Conservation (phyloP, 352 stramenopile species). For the Phytophthora palmivora region DNA sequence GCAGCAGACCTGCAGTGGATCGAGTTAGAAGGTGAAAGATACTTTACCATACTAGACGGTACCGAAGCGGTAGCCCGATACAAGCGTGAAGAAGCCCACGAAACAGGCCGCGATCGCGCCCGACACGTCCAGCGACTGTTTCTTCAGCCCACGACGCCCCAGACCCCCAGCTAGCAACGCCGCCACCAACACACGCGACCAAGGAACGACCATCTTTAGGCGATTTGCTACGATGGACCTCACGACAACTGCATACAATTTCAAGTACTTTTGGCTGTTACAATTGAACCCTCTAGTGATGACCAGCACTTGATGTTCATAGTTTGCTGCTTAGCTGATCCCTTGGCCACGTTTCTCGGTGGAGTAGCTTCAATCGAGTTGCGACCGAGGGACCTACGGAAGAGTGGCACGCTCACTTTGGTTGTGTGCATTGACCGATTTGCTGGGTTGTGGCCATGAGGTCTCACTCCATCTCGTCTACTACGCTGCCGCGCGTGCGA, state of each 20-base stretch:
- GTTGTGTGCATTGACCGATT: conserved; percentile 23
- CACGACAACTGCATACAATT: background rate
- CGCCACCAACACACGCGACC: conserved; percentile 51
- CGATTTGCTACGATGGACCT: background rate
- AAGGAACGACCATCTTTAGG: conserved; percentile 18
- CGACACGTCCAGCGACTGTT: conserved; percentile 65
- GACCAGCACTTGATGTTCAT: too few species aligned
- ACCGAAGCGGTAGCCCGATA: conserved; percentile 75
- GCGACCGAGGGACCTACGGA: background rate
- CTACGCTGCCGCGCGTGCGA: conserved; percentile 35
- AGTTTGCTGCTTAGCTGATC: background rate
- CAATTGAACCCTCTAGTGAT: background rate
- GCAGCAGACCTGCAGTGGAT: conserved; percentile 53
- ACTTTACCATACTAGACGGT: background rate
- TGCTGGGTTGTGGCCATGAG: conserved; percentile 25
- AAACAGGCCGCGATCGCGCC: conserved; percentile 70
- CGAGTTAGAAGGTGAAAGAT: conserved; percentile 2
- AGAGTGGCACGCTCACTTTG: background rate
- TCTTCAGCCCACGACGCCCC: conserved; percentile 64
- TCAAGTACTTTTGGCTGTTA: conserved; percentile 1
- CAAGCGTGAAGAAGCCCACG: conserved; percentile 74
- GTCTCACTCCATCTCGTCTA: conserved; percentile 31
- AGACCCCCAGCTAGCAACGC: conserved; percentile 48
- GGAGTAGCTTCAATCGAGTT: conserved; percentile 14
- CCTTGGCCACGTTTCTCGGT: conserved; percentile 6